phyloP scores from a whole-genome alignment of 2,329 filamentous ascomycete species.

The Penicillium psychrosexuale region DNA sequence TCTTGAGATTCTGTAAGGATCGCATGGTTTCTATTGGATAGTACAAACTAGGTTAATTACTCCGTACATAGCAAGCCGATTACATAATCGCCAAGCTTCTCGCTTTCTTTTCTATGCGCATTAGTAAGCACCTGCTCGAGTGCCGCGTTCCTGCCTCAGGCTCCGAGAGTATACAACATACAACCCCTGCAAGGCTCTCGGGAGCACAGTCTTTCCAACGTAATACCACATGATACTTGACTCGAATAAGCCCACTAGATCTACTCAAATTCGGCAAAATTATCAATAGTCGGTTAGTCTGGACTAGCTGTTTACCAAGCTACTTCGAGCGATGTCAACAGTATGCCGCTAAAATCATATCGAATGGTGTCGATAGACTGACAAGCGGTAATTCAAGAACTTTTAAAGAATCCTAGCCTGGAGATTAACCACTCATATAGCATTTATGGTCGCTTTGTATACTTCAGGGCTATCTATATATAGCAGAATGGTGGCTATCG shows the following conservation, averaged over 20 bases:
- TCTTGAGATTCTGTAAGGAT: no score
- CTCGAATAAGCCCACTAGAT: neutral
- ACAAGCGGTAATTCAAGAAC: neutral
- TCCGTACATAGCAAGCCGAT: no score
- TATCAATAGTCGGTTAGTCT: neutral
- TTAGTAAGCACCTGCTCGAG: no score
- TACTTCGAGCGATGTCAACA: neutral
- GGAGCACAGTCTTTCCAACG: no score
- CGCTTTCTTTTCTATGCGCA: no score
- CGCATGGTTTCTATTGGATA: no score
- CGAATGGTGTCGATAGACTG: neutral
- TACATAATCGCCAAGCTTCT: no score
- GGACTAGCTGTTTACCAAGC: neutral
- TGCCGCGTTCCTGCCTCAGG: no score
- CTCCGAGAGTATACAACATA: no score
- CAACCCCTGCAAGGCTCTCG: no score
- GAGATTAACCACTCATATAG: neutral
- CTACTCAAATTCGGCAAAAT: neutral
- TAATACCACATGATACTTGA: no score
- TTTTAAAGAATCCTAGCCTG: constrained; percentile 9
- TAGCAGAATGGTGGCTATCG: neutral
- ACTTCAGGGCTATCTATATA: constrained; percentile 5
- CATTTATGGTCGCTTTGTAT: neutral
- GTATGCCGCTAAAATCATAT: neutral
- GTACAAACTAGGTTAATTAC: no score